These are phyloP conservation scores for Aschersonia sp. DNA, from an alignment of 2,329 filamentous ascomycete genomes.

Conservation along the genomic window DNA sequence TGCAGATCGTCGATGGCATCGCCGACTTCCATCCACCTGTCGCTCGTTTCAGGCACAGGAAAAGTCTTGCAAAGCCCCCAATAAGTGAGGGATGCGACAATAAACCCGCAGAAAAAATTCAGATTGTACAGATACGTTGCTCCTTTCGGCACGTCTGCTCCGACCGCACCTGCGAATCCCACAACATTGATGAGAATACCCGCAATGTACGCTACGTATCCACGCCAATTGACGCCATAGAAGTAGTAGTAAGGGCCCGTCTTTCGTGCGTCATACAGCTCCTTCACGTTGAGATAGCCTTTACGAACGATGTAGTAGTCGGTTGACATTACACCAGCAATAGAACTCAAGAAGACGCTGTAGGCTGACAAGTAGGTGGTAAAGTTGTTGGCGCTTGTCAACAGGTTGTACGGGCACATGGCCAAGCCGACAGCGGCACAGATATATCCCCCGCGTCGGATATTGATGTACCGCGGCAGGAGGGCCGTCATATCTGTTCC, in stretches of 20 bases:
- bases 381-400: constrained; percentile 65
- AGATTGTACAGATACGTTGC: constrained; percentile 79
- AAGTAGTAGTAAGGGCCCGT: constrained; percentile 59
- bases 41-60: constrained; percentile 61
- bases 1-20: constrained; percentile 42
- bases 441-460: constrained; percentile 75
- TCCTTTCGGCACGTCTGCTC: constrained; percentile 53
- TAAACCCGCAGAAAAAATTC: constrained; percentile 80
- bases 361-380: constrained; percentile 86
- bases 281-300: constrained; percentile 64
- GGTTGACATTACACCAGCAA: constrained; percentile 77
- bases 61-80: constrained; percentile 53
- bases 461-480: constrained; percentile 66
- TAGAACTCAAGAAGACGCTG: constrained; percentile 84
- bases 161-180: constrained; percentile 74
- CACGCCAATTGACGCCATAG: constrained; percentile 67
- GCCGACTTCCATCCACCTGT: constrained; percentile 64
- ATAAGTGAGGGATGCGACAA: constrained; percentile 53
- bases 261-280: constrained; percentile 60
- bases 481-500: constrained; percentile 73
- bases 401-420: constrained; percentile 77
- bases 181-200: constrained; percentile 86
- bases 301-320: constrained; percentile 81
- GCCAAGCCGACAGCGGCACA: constrained; percentile 66
- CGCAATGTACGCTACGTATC: constrained; percentile 65